These are phyloP conservation scores for Grosmannia huntii DNA, from an alignment of 2,329 filamentous ascomycete genomes.

Conservation along the genomic window DNA sequence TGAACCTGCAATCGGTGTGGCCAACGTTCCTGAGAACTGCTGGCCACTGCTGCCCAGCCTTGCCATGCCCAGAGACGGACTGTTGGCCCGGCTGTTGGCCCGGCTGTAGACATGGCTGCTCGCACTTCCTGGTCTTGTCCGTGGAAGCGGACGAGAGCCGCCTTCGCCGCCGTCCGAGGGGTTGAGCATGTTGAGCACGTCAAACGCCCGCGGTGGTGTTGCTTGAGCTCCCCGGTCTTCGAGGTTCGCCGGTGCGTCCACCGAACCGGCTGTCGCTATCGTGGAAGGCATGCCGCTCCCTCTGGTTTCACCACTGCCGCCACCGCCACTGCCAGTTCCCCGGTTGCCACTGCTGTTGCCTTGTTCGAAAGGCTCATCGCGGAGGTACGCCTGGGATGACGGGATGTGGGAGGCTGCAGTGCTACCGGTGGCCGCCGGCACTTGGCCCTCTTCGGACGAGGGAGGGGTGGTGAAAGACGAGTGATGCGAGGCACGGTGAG, in stretches of 20 bases:
- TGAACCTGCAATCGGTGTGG: background rate
- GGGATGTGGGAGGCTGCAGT: conserved; percentile 15
- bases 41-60: background rate
- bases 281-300: background rate
- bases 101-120: conserved; percentile 12
- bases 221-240: conserved; percentile 14
- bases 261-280: background rate
- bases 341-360: background rate
- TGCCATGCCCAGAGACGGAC: background rate
- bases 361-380: conserved; percentile 9
- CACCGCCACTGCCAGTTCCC: background rate
- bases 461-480: conserved; percentile 10
- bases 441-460: conserved; percentile 11
- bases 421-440: background rate
- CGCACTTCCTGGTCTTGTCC: conserved; percentile 7
- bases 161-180: conserved; percentile 19
- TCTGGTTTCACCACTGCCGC: background rate
- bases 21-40: background rate
- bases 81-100: conserved; percentile 2
- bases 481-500: conserved; percentile 41
- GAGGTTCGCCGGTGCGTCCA: background rate
- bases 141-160: conserved; percentile 9
- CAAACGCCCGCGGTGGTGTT: conserved; percentile 22
- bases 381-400: background rate
- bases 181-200: conserved; percentile 32